phyloP scores from a whole-genome alignment of 495 filamentous ascomycete species.

The Aspergillus sclerotiicarbonarius region DNA sequence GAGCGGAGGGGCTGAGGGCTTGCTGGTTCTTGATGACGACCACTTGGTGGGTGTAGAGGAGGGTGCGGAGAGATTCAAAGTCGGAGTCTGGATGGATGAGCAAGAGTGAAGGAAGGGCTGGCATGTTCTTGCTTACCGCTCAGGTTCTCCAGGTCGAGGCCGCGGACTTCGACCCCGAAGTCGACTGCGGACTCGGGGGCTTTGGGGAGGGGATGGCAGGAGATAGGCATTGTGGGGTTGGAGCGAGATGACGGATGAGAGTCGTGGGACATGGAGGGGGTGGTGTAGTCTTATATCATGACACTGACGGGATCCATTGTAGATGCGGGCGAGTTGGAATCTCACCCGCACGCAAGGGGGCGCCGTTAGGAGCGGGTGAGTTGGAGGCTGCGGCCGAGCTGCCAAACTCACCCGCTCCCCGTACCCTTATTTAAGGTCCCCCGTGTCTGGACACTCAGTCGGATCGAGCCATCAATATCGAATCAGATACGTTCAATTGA shows the following conservation, averaged over 20 bases:
- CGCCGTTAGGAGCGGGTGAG: too few species aligned
- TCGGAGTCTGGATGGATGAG: conserved; percentile 47
- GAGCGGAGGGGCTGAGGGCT: conserved; percentile 57
- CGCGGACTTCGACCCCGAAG: conserved; percentile 55
- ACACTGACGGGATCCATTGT: background rate
- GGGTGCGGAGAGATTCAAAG: conserved; percentile 55
- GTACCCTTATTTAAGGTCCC: background rate
- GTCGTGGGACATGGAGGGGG: background rate
- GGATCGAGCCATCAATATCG: background rate
- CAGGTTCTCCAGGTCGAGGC: conserved; percentile 57
- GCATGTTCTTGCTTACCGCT: conserved; percentile 35
- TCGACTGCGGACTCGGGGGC: conserved; percentile 46
- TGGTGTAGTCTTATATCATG: background rate
- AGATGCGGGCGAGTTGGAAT: background rate
- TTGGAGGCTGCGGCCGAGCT: background rate
- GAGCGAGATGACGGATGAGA: background rate
- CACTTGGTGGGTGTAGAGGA: conserved; percentile 62
- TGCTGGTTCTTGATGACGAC: conserved; percentile 65
- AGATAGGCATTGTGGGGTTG: background rate
- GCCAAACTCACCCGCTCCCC: background rate
- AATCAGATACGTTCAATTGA: background rate
- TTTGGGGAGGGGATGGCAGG: background rate
- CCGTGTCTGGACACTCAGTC: background rate
- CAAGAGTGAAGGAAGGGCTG: background rate
- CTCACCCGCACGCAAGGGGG: background rate